Conservation (phyloP, 2,329 filamentous ascomycete genomes). For the Fusarium sp. region DNA sequence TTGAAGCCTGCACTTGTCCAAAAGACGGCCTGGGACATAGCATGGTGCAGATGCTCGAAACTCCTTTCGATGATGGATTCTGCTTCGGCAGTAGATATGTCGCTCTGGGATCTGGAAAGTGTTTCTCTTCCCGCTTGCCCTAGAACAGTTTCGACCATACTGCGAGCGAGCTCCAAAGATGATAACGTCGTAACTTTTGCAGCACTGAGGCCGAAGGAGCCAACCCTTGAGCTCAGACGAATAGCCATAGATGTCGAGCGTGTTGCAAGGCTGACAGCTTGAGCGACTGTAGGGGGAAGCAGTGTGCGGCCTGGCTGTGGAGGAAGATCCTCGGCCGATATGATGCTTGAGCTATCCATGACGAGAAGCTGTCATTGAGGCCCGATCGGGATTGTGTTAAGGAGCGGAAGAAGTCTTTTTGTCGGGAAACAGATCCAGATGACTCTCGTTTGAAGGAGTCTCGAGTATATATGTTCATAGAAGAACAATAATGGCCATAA, state of each 20-base stretch:
- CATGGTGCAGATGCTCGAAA: constrained; percentile 68
- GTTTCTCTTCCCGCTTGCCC: constrained; percentile 66
- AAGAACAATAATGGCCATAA: not conserved
- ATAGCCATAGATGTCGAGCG: constrained; percentile 70
- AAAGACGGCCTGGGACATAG: constrained; percentile 70
- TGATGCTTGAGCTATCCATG: constrained; percentile 41
- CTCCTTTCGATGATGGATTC: constrained; percentile 69
- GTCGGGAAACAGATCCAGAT: not conserved
- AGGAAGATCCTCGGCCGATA: constrained; percentile 33
- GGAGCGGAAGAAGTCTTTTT: not conserved
- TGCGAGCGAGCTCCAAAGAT: constrained; percentile 68
- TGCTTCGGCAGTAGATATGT: constrained; percentile 64
- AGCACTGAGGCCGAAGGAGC: constrained; percentile 65
- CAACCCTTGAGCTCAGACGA: constrained; percentile 65
- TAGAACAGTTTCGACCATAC: constrained; percentile 67
- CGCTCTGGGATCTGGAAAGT: constrained; percentile 58
- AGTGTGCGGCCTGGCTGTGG: constrained; percentile 60
- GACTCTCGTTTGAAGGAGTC: not conserved
- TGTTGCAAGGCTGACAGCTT: constrained; percentile 70
- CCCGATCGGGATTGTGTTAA: constrained; percentile 8
- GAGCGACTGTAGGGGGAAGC: constrained; percentile 69
- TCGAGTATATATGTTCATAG: not conserved
- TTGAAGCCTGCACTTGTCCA: constrained; percentile 73
- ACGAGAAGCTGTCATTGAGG: constrained; percentile 22
- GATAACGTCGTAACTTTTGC: constrained; percentile 69